Conservation (phyloP, 2,329 filamentous ascomycete species). For the Pestalotiopsis fici region DNA sequence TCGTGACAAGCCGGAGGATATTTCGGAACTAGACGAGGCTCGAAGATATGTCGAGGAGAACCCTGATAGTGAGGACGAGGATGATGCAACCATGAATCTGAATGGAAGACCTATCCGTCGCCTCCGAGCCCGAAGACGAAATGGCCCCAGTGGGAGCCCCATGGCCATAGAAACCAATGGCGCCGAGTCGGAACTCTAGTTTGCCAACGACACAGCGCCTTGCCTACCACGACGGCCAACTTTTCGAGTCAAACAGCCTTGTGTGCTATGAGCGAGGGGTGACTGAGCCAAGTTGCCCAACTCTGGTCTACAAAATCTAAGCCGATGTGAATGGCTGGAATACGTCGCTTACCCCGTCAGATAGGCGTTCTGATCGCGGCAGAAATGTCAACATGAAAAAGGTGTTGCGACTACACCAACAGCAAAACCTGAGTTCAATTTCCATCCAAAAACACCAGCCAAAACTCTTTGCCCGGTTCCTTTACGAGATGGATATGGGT, state of each 20-base stretch:
- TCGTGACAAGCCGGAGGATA: conserved; percentile 76
- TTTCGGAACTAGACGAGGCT: conserved; percentile 84
- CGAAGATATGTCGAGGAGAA: conserved; percentile 53
- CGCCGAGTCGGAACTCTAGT: conserved; percentile 56
- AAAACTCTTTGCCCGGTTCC: not conserved
- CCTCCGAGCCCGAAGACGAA: conserved; percentile 43
- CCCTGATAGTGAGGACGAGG: conserved; percentile 57
- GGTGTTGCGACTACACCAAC: not conserved
- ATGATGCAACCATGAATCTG: conserved; percentile 50
- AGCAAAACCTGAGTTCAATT: not conserved
- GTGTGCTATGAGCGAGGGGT: not conserved
- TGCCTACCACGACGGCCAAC: not conserved
- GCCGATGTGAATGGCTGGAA: not conserved
- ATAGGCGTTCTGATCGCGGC: not conserved
- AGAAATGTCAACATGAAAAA: not conserved
- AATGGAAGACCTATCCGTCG: conserved; percentile 42
- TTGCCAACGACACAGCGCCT: conserved; percentile 3
- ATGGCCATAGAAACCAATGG: conserved; percentile 59
- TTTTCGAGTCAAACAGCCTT: not conserved
- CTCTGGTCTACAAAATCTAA: not conserved
- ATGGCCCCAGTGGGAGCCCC: conserved; percentile 57
- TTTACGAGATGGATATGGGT: not conserved
- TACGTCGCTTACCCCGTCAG: not conserved
- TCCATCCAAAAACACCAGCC: not conserved
- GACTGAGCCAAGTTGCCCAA: not conserved